Base-by-base conservation (phyloP, 1,284 basidiomycete genomes). In the Paramarasmius palmivorus region DNA sequence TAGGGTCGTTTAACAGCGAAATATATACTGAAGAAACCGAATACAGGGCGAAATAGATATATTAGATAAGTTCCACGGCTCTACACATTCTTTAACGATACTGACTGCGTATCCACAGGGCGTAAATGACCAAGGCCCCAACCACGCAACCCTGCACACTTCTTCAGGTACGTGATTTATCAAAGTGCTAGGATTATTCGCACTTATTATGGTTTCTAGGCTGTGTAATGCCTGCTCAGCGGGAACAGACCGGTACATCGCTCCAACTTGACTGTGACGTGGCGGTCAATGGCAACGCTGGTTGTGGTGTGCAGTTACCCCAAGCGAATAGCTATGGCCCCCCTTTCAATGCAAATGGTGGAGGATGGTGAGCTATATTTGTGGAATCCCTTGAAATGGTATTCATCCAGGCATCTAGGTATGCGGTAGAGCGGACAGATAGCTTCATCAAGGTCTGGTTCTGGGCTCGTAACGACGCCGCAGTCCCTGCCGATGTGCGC, bases 71-170 rank as follows among this genome's bases (percentile, higher is more conserved):
- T n/a, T n/a, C n/a, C n/a, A n/a, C n/a, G n/a, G n/a, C n/a, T n/a
- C n/a, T n/a, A n/a, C n/a, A n/a, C n/a, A n/a, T n/a, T n/a, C n/a
- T n/a, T n/a, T n/a, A n/a, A n/a, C n/a, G n/a, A n/a, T n/a, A n/a
- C n/a, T n/a, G n/a, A n/a, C n/a, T n/a, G n/a, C n/a, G n/a, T n/a
- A n/a, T n/a, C n/a, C n/a, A n/a, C n/a, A n/a, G 65, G 86, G 82
- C 10, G 81, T 87, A 35, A 88, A 89, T 60, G 75, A 79, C 59
- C 65, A 74, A 58, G 65, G 66, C 0, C 75, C 81, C 12, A 82
- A 91, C 62, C 71, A 74, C 48, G 75, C 77, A 1, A 86, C 84
- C 9, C 68, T 92, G 8, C 90, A 92, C 64, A 88, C 87, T 0
- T 72, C 68, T 53, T 49, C 74, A 17, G 75, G 76, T 75, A 45